Conservation (phyloP, 2,329 filamentous ascomycete genomes). For the Aspergillus costaricaensis region DNA sequence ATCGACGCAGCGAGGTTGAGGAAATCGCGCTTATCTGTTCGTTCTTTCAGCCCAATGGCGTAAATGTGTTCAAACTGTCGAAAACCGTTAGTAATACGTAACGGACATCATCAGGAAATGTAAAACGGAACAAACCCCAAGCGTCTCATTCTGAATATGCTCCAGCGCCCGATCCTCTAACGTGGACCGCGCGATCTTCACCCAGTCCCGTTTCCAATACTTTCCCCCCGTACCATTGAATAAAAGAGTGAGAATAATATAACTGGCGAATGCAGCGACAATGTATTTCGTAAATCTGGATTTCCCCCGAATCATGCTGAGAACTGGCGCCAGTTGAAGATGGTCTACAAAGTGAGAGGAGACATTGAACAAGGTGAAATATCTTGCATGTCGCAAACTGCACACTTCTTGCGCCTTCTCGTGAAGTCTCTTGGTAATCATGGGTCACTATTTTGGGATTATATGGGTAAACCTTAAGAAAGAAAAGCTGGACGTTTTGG, state of each 20-base stretch:
- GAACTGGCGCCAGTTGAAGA: background rate
- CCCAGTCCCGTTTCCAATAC: slow-evolving; percentile 2
- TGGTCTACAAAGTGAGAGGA: background rate
- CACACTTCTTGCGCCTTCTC: background rate
- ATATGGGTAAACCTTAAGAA: background rate
- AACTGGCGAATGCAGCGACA: background rate
- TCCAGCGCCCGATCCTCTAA: slow-evolving; percentile 22
- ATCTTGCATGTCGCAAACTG: background rate
- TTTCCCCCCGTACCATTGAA: background rate
- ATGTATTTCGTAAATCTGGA: background rate
- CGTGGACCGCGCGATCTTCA: slow-evolving; percentile 7
- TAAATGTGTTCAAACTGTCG: slow-evolving; percentile 49
- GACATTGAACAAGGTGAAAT: background rate
- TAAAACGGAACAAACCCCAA: slow-evolving; percentile 24
- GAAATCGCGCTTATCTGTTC: slow-evolving; percentile 54
- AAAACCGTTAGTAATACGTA: background rate
- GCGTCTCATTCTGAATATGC: slow-evolving; percentile 29
- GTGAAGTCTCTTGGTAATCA: background rate
- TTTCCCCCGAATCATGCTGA: background rate
- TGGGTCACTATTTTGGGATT: background rate
- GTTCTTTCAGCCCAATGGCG: slow-evolving; percentile 49
- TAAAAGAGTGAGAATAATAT: background rate
- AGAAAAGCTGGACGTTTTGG: background rate
- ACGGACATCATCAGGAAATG: background rate
- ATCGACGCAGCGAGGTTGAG: slow-evolving; percentile 47